Evolutionary conservation across 2,329 filamentous ascomycete genomes (phyloP).

Genomic region (Diaporthe ampelina): DNA sequence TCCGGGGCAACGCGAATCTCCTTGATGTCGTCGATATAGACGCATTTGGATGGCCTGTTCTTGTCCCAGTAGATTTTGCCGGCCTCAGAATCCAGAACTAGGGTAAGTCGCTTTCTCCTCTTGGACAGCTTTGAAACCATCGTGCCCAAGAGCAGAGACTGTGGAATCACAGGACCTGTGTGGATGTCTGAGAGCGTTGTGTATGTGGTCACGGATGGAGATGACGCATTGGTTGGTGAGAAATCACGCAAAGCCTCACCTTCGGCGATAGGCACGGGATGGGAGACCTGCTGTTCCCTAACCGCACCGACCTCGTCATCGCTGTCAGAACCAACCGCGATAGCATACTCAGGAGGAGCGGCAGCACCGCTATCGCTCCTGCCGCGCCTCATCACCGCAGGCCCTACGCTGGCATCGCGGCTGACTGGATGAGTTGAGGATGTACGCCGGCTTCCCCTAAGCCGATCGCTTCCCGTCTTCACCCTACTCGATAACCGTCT

Average conservation of each 20-base stretch:
- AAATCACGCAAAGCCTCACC: constrained; percentile 62
- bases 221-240: constrained; percentile 60
- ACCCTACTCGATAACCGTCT: constrained; percentile 88
- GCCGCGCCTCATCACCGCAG: constrained; percentile 82
- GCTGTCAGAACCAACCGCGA: constrained; percentile 66
- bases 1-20: constrained; percentile 88
- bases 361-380: constrained; percentile 91
- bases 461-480: constrained; percentile 65
- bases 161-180: constrained; percentile 81
- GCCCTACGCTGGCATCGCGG: constrained; percentile 89
- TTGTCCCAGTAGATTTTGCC: constrained; percentile 92
- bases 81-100: constrained; percentile 83
- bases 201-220: constrained; percentile 60
- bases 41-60: constrained; percentile 81
- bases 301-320: constrained; percentile 67
- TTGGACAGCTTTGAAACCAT: constrained; percentile 87
- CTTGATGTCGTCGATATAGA: constrained; percentile 96
- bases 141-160: constrained; percentile 83
- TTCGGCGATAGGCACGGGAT: constrained; percentile 58
- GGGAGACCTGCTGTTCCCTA: constrained; percentile 60
- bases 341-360: constrained; percentile 63
- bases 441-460: constrained; percentile 70
- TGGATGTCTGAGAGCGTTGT: constrained; percentile 54
- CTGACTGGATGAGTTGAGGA: constrained; percentile 83
- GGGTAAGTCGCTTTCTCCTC: constrained; percentile 78